Percentiles rank a stretch among this genome's conserved stretches.
phyloP scores from a whole-genome alignment of 352 stramenopile species.

The Albugo laibachii region DNA sequence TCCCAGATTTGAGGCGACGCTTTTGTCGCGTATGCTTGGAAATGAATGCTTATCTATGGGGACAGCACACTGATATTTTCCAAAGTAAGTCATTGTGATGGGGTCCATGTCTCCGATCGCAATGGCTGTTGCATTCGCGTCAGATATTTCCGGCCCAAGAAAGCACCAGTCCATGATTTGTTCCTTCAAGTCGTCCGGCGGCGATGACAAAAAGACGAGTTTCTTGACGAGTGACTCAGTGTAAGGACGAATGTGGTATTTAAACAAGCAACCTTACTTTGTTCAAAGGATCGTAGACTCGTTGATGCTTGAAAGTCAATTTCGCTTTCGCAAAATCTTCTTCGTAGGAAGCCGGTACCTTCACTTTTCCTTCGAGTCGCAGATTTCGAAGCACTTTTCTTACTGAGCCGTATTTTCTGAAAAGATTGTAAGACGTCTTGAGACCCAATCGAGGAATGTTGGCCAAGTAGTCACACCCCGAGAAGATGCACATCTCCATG shows the following conservation, averaged over 20 bases:
- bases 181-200: constrained; percentile 13
- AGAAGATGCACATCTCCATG: constrained; percentile 83
- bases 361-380: constrained; percentile 41
- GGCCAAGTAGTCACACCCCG: constrained; percentile 77
- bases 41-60: neutral
- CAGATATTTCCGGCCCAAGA: constrained; percentile 27
- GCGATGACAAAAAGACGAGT: constrained; percentile 40
- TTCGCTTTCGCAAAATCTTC: constrained; percentile 30
- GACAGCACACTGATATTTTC: too few relatives aligned
- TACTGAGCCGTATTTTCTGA: constrained; percentile 53
- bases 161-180: constrained; percentile 28
- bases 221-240: constrained; percentile 14
- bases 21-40: neutral
- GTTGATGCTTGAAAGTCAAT: constrained; percentile 51
- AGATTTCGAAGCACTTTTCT: constrained; percentile 10
- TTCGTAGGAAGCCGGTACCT: constrained; percentile 32
- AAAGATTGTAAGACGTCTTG: constrained; percentile 47
- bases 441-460: constrained; percentile 68
- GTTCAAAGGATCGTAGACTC: constrained; percentile 33
- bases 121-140: constrained; percentile 25
- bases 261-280: constrained; percentile 15
- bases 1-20: neutral
- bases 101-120: constrained; percentile 57
- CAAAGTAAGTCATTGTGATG: constrained; percentile 30
- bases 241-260: neutral